Evolutionary conservation across 129 eudicot species (phyloP), one percentile per base, ranked within the genome.

Genomic region (Sambucus nigra): DNA sequence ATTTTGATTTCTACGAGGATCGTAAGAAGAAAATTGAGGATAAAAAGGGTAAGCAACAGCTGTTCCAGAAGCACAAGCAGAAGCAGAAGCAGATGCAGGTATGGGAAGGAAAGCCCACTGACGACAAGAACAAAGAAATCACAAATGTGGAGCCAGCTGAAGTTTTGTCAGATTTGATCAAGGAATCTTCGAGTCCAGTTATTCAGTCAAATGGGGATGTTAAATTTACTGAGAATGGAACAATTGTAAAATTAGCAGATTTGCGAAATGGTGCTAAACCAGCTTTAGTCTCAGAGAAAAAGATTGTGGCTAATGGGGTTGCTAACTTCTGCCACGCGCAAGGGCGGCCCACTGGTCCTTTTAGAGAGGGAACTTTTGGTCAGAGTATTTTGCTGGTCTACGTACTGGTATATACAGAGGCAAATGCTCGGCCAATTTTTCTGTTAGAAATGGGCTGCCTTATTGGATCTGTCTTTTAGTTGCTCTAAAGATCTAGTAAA

Each of bases 71-170:
- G 17, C 64, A 59, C 5, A 5, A 31, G 38, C 38, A 31, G 5
- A 9, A 3, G 5, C 38, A 31, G 5, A 31, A 31, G 3, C n/a
- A 14, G 18, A 14, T 57, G 7, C 51, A 57, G 63, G 60, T 57
- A 11, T 47, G 64, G 77, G 72, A 71, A 58, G 77, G 71, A 39
- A 71, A 59, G 52, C 46, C 57, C 25, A 15, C 47, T 25, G 63
- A 72, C 33, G 68, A 59, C 15, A 45, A 25, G 46, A 52, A 13
- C 54, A 72, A 59, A 13, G 68, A 60, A 51, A 35, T 29, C 19
- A 6, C 67, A 31, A 51, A 68, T 38, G 61, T 51, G 9, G 62
- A 64, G 25, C 51, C 56, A 2, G 5, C 22, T 5, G 70, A 21
- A 23, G 53, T 18, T 31, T 40, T 45, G 32, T 61, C 64, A 0